A percentile compares a stretch with the other conserved stretches of the same genome.
These are phyloP conservation scores for Alopecurus myosuroides DNA, from an alignment of 176 grass and related monocot species.

Conservation along the genomic window DNA sequence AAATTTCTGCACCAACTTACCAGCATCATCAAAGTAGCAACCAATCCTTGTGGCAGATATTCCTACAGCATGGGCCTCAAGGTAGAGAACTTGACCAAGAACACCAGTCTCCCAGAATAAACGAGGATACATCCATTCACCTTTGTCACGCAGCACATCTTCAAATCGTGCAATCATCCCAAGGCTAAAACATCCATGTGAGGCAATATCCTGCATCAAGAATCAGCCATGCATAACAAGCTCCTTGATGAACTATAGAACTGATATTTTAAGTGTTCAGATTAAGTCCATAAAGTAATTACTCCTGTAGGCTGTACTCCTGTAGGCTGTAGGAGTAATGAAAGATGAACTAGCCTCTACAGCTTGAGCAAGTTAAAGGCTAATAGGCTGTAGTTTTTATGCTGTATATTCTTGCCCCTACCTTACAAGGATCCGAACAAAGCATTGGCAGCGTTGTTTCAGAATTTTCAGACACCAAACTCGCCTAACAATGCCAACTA, in stretches of 20 bases:
- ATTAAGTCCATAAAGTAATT: not conserved
- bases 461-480: no score
- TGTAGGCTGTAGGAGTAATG: no score
- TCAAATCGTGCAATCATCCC: constrained; percentile 92
- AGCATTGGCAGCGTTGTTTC: no score
- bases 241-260: not conserved
- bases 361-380: not conserved
- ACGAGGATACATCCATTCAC: constrained; percentile 95
- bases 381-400: not conserved
- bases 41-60: constrained; percentile 94
- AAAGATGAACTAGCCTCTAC: not conserved
- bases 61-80: constrained; percentile 90
- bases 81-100: constrained; percentile 91
- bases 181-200: constrained; percentile 93
- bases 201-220: constrained; percentile 79
- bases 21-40: constrained; percentile 96
- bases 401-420: no score
- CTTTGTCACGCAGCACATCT: constrained; percentile 57
- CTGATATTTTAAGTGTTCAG: not conserved
- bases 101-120: constrained; percentile 93
- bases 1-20: constrained; percentile 31
- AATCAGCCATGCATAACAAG: constrained; percentile 1
- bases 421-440: no score
- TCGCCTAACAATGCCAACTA: no score
- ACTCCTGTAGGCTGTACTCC: no score